These are phyloP conservation scores for Erodium moschatum DNA, from an alignment of 441 rosid species.

Conservation along the genomic window DNA sequence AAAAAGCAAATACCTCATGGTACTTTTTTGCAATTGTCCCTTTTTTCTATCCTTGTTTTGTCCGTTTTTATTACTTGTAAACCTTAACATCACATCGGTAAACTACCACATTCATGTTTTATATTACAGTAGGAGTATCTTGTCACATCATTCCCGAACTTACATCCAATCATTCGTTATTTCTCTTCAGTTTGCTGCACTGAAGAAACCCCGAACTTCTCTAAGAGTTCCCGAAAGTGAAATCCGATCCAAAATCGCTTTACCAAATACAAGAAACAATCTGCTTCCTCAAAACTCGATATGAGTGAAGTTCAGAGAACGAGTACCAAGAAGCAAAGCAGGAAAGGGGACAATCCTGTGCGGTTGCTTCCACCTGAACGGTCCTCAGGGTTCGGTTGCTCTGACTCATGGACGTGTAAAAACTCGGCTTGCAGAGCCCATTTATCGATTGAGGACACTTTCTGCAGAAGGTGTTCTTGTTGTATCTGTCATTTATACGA, in stretches of 20 bases:
- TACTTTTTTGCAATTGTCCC: too few relatives aligned
- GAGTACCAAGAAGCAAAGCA: conserved; percentile 49
- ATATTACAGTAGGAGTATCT: too few relatives aligned
- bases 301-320: conserved; percentile 44
- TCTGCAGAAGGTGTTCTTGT: conserved; percentile 96
- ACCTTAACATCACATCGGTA: too few relatives aligned
- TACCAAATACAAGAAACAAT: conserved; percentile 38
- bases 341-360: conserved; percentile 62
- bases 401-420: conserved; percentile 77
- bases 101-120: too few relatives aligned
- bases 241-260: conserved; percentile 43
- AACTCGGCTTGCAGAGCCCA: conserved; percentile 90
- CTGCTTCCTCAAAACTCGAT: conserved; percentile 51
- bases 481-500: conserved; percentile 86
- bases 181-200: conserved; percentile 33
- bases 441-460: conserved; percentile 59
- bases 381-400: conserved; percentile 43
- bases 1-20: too few relatives aligned
- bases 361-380: conserved; percentile 37
- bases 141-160: too few relatives aligned
- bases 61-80: background rate
- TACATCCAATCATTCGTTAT: background rate
- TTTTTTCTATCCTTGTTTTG: background rate
- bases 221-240: conserved; percentile 40
- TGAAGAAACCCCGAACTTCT: conserved; percentile 48